phyloP scores from a whole-genome alignment of 495 filamentous ascomycete species.

The Aspergillus sparsus region DNA sequence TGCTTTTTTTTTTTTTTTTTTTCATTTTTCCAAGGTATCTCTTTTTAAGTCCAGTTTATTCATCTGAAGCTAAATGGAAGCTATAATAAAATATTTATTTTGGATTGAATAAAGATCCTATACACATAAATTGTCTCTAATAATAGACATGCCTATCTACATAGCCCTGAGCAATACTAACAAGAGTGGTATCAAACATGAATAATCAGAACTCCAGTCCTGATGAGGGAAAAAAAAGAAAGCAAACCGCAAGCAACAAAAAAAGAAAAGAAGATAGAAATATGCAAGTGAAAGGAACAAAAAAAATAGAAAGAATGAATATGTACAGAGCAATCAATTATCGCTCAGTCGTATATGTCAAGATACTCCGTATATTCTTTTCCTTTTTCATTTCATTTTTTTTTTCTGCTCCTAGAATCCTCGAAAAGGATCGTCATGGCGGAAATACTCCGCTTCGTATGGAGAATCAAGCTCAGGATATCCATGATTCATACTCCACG shows the following conservation, averaged over 20 bases:
- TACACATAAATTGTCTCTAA: not conserved
- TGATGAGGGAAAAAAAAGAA: not conserved
- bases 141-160: not conserved
- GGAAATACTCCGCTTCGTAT: constrained; percentile 38
- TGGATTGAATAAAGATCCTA: not conserved
- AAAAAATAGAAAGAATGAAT: not conserved
- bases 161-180: not conserved
- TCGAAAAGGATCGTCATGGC: constrained; percentile 41
- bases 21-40: not conserved
- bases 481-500: constrained; percentile 38
- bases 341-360: not conserved
- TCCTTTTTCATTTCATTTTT: too few relatives aligned
- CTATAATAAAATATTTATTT: not conserved
- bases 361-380: too few relatives aligned
- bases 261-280: not conserved
- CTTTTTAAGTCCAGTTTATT: not conserved
- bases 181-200: constrained; percentile 4
- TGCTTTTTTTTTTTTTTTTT: not conserved
- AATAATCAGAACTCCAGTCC: not conserved
- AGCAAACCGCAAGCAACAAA: not conserved
- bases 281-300: not conserved
- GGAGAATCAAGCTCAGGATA: constrained; percentile 37
- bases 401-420: constrained; percentile 32
- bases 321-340: not conserved
- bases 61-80: not conserved